phyloP scores from a whole-genome alignment of 1,139 yeast species.

The Debaryomyces sp. region DNA sequence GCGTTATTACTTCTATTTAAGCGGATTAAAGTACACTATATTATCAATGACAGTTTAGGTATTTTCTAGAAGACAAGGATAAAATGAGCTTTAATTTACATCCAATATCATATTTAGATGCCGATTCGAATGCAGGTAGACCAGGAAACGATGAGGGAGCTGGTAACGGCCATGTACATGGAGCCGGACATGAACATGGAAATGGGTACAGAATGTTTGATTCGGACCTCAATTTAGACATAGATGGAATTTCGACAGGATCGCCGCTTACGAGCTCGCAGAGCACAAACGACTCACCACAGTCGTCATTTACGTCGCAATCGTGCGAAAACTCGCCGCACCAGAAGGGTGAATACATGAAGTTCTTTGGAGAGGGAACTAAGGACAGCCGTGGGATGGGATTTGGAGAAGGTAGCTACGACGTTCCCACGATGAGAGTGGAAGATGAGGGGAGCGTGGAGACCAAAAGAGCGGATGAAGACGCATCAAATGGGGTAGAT shows the following conservation, averaged over 20 bases:
- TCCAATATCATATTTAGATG: conserved; percentile 49
- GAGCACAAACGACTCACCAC: conserved; percentile 36
- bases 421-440: neutral
- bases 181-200: neutral
- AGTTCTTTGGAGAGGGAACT: neutral
- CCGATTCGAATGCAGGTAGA: conserved; percentile 20
- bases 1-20: conserved; percentile 7
- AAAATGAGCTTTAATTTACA: conserved; percentile 47
- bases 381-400: neutral
- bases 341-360: neutral
- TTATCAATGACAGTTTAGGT: neutral
- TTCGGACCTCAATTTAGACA: conserved; percentile 31
- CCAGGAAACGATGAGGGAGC: neutral
- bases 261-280: conserved; percentile 31
- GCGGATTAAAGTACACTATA: conserved; percentile 1
- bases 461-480: conserved; percentile 5
- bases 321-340: conserved; percentile 39
- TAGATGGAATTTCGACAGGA: conserved; percentile 31
- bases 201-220: conserved; percentile 18
- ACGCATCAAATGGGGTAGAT: conserved; percentile 3
- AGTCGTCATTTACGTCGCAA: conserved; percentile 40
- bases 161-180: conserved; percentile 12
- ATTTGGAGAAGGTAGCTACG: neutral
- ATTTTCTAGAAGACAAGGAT: neutral
- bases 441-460: neutral